Evolutionary conservation across 768 basidiomycete genomes (phyloP).

Genomic region (Dentipellis fragilis): DNA sequence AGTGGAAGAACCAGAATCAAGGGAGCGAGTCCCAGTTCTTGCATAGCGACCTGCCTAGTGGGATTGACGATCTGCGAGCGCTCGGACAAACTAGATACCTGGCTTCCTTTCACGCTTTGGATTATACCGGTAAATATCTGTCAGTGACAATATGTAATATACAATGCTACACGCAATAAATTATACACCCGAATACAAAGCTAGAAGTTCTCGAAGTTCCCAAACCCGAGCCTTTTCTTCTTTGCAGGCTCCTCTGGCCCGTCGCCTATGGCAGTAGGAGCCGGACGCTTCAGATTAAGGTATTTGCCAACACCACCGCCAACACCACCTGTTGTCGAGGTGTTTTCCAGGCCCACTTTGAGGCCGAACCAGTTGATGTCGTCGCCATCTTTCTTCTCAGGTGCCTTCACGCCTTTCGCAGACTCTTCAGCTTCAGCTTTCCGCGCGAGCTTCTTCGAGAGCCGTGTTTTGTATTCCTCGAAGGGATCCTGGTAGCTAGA

Average conservation of each 20-base stretch:
- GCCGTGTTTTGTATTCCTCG: slow-evolving; percentile 79
- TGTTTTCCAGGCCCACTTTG: slow-evolving; percentile 51
- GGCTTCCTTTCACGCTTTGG: no score
- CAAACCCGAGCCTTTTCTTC: slow-evolving; percentile 80
- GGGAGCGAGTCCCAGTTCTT: slow-evolving; percentile 20
- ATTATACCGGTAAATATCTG: no score
- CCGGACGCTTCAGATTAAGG: slow-evolving; percentile 32
- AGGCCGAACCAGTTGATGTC: slow-evolving; percentile 84
- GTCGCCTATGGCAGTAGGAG: slow-evolving; percentile 3
- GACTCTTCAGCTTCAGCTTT: slow-evolving; percentile 33
- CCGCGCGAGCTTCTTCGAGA: slow-evolving; percentile 68
- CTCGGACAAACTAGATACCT: neutral
- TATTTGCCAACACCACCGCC: slow-evolving; percentile 75
- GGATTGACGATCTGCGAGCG: neutral
- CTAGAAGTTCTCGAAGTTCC: slow-evolving; percentile 82
- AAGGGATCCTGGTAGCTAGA: slow-evolving; percentile 88
- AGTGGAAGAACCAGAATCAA: neutral
- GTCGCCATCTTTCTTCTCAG: slow-evolving; percentile 53
- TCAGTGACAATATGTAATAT: slow-evolving; percentile 8
- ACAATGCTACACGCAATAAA: slow-evolving; percentile 2
- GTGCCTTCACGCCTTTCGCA: slow-evolving; percentile 14
- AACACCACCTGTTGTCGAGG: slow-evolving; percentile 21
- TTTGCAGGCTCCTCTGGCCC: slow-evolving; percentile 50
- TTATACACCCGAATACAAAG: neutral
- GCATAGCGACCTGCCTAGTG: slow-evolving; percentile 12